Evolutionary conservation across 1,284 basidiomycete species (phyloP).

Genomic region (Melampsora larici-populina): DNA sequence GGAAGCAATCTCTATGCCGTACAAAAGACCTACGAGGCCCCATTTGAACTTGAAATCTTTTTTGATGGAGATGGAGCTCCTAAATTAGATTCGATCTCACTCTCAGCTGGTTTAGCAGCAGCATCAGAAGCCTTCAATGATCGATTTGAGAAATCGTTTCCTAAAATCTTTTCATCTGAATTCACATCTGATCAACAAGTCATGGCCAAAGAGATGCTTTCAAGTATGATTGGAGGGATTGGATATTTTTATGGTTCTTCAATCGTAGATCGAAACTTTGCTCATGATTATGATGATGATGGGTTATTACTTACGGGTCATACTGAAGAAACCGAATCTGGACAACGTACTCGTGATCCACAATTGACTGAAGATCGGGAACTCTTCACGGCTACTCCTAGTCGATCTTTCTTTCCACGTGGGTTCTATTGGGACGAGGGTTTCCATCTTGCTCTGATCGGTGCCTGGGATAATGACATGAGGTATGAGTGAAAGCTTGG

Average conservation of each 20-base stretch:
- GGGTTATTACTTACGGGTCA: constrained; percentile 47
- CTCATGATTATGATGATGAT: constrained; percentile 78
- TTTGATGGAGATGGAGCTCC: constrained; percentile 68
- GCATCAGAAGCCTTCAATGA: constrained; percentile 64
- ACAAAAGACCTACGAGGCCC: constrained; percentile 74
- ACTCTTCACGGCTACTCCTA: constrained; percentile 87
- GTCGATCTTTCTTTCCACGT: constrained; percentile 89
- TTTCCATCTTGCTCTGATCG: constrained; percentile 85
- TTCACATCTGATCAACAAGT: constrained; percentile 57
- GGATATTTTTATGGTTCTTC: constrained; percentile 92
- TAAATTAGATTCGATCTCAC: constrained; percentile 61
- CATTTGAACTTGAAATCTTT: constrained; percentile 80
- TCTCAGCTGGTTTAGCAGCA: constrained; percentile 66
- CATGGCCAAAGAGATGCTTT: constrained; percentile 81
- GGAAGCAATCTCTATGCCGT: constrained; percentile 77
- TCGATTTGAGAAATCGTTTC: constrained; percentile 69
- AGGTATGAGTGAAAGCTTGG: constrained; percentile 58
- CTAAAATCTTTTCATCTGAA: constrained; percentile 58
- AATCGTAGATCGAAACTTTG: constrained; percentile 76
- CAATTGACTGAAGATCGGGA: constrained; percentile 68
- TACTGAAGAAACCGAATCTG: constrained; percentile 54
- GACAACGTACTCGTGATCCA: constrained; percentile 55
- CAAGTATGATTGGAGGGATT: constrained; percentile 83
- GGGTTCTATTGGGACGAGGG: constrained; percentile 99
- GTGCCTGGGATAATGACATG: constrained; percentile 85